Conservation (phyloP, 768 basidiomycete species). For the Pholiota microspora region DNA sequence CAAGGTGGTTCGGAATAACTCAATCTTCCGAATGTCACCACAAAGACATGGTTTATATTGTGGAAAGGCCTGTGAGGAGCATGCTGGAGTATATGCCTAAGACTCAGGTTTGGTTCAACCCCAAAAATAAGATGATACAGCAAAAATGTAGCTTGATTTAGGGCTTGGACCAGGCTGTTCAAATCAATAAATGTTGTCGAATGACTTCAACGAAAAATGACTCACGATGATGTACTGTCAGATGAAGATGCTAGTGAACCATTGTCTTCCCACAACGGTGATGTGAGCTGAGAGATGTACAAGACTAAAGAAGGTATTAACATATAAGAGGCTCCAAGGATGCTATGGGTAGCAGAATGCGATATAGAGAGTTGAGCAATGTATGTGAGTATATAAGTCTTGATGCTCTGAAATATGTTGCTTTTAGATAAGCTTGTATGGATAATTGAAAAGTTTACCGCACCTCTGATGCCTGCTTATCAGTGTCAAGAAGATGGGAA, state of each 20-base stretch:
- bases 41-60: constrained; percentile 66
- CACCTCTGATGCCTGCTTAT: constrained; percentile 41
- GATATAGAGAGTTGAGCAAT: constrained; percentile 41
- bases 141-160: constrained; percentile 55
- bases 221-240: constrained; percentile 36
- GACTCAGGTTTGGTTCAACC: constrained; percentile 42
- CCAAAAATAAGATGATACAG: constrained; percentile 63
- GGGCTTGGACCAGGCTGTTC: constrained; percentile 45
- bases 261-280: constrained; percentile 68
- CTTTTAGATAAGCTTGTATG: not conserved
- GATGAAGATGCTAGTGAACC: constrained; percentile 37
- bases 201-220: not conserved
- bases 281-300: constrained; percentile 50
- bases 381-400: constrained; percentile 36
- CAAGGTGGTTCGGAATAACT: constrained; percentile 66
- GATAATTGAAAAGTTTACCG: constrained; percentile 8
- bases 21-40: constrained; percentile 74
- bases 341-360: constrained; percentile 33
- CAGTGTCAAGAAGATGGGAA: constrained; percentile 42
- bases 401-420: constrained; percentile 29
- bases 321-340: constrained; percentile 44
- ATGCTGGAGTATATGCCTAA: constrained; percentile 58
- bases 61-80: constrained; percentile 55
- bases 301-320: constrained; percentile 66
- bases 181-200: not conserved